Conservation (phyloP, 306 rosid genomes). For the Sesbania bispinosa region DNA sequence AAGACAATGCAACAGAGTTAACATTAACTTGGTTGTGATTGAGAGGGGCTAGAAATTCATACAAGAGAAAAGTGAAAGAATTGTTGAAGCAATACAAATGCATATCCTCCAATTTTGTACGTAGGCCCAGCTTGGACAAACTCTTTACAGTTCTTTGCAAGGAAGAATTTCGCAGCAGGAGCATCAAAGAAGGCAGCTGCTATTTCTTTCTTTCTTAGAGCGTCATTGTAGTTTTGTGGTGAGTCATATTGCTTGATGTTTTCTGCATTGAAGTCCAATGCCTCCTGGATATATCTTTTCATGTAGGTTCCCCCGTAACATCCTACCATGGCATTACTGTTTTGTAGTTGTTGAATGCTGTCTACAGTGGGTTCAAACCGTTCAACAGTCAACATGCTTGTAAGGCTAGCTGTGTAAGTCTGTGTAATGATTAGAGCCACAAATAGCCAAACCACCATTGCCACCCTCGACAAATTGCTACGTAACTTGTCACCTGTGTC, state of each 20-base stretch:
- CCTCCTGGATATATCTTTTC: too few relatives aligned
- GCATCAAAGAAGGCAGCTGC: too few relatives aligned
- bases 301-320: too few relatives aligned
- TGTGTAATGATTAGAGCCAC: slow-evolving; percentile 47
- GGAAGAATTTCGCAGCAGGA: too few relatives aligned
- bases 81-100: slow-evolving; percentile 29
- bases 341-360: too few relatives aligned
- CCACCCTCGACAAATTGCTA: slow-evolving; percentile 44
- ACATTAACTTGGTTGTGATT: background rate
- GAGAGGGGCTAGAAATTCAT: background rate
- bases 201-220: too few relatives aligned
- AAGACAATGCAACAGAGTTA: background rate
- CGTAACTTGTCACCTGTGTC: slow-evolving; percentile 34
- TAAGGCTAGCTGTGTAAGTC: slow-evolving; percentile 45
- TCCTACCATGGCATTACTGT: too few relatives aligned
- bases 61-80: background rate
- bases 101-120: slow-evolving; percentile 51
- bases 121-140: slow-evolving; percentile 40
- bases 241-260: too few relatives aligned
- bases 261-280: too few relatives aligned
- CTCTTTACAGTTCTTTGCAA: too few relatives aligned
- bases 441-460: slow-evolving; percentile 50
- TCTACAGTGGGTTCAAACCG: slow-evolving; percentile 40
- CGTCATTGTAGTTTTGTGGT: too few relatives aligned
- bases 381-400: slow-evolving; percentile 49